Base-by-base conservation (phyloP, 768 basidiomycete species). In the Suillus hirtellus region DNA sequence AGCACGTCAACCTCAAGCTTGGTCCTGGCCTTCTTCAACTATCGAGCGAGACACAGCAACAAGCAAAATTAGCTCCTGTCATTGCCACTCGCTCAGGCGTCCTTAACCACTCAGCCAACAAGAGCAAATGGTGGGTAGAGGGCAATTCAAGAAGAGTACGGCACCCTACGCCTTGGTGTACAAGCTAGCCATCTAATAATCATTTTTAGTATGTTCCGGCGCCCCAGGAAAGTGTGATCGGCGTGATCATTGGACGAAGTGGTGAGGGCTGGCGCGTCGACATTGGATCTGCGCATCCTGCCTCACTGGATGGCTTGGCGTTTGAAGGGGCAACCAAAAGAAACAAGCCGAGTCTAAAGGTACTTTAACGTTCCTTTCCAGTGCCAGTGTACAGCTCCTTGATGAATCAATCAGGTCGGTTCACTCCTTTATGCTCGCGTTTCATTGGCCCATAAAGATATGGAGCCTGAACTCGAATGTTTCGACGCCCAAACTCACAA, bases 391-490 rank as follows among this genome's bases (percentile, higher is more conserved):
- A 67, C 10, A 63, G 63, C 64, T 27, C 52, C 24, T 54, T 62
- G 14, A 58, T 42, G 24, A 10, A 31, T 42, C 40, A 40, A 58
- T 19, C 67, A 98, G 96, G 88, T 98, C 53, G 96, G 96, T 35
- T 86, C 90, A 4, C 77, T 98, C 38, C 84, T 99, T 1, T 99
- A 96, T 73, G 95, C 95, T 0, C 86, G 96, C 31, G 89, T 99
- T 37, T 95, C 95, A 15, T 79, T 96, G 24, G 95, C 97, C 6
- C 94, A 96, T 71, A 92, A 95, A 70, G 96, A 99, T 74, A 96
- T 98, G 92, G 97, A 99, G 61, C 96, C 97, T 1, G 97, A 99
- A 71, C 79, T 99, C 10, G 95, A 97, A 72, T 99, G 97, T 73
- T 93, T 97, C 69, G 93, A 98, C 71, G 92, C 94, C 2, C 90